Conservation (phyloP, 202 grass and related monocot species). For the Zizania palustris region DNA sequence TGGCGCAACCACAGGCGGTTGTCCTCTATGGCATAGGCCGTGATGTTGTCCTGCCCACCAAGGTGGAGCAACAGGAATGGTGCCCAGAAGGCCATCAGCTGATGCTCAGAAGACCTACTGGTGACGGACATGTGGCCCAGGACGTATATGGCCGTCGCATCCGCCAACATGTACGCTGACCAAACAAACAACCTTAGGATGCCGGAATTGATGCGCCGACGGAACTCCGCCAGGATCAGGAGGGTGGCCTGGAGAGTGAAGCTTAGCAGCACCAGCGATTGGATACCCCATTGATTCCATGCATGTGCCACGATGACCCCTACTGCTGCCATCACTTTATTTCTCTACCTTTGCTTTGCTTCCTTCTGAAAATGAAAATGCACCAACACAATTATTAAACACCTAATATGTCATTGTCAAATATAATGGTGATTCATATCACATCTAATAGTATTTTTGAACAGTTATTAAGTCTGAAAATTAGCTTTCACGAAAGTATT, state of each 20-base stretch:
- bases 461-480: too few species aligned
- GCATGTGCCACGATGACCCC: background rate
- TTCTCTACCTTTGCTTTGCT: too few species aligned
- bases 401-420: too few species aligned
- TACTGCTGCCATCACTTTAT: background rate
- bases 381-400: too few species aligned
- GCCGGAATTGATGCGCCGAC: background rate
- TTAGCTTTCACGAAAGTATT: too few species aligned
- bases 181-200: slow-evolving; percentile 30
- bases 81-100: slow-evolving; percentile 39
- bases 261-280: slow-evolving; percentile 32
- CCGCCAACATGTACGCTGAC: slow-evolving; percentile 42
- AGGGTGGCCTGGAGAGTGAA: slow-evolving; percentile 45
- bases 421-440: too few species aligned
- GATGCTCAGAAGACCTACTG: background rate
- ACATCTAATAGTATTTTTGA: too few species aligned
- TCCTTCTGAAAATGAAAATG: too few species aligned
- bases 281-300: slow-evolving; percentile 42
- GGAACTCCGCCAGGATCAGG: slow-evolving; percentile 12
- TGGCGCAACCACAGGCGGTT: slow-evolving; percentile 54
- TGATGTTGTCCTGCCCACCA: slow-evolving; percentile 52
- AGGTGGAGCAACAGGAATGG: slow-evolving; percentile 53
- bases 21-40: slow-evolving; percentile 49
- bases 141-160: slow-evolving; percentile 39
- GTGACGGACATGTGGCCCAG: slow-evolving; percentile 39